Percentiles rank a stretch among this genome's conserved stretches.
Conservation (phyloP, 352 stramenopile species). For the Peronospora destructor region DNA sequence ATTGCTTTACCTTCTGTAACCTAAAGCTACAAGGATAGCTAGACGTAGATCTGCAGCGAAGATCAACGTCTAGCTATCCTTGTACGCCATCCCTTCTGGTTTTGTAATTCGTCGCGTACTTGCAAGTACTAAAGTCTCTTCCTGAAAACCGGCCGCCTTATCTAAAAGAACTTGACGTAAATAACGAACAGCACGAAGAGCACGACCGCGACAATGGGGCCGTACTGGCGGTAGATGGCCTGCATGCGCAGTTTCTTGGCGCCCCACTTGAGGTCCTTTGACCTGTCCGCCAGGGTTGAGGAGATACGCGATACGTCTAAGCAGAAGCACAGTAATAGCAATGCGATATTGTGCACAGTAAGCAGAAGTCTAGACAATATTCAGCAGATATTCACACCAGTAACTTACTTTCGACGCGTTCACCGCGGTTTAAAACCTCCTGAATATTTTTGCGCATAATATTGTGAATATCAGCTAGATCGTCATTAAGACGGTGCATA, state of each 20-base stretch:
- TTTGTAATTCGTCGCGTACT: slow-evolving; percentile 2
- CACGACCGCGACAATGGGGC: slow-evolving; percentile 67
- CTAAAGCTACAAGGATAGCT: too few species aligned
- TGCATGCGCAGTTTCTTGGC: slow-evolving; percentile 91
- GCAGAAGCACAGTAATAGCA: slow-evolving; percentile 2
- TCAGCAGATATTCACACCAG: background rate
- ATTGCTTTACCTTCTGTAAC: too few species aligned
- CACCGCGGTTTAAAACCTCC: slow-evolving; percentile 89
- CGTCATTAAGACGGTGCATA: slow-evolving; percentile 94
- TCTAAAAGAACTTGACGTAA: slow-evolving; percentile 89
- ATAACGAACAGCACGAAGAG: slow-evolving; percentile 85
- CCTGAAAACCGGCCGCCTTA: slow-evolving; percentile 11
- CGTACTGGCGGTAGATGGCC: slow-evolving; percentile 85
- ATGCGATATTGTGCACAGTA: background rate
- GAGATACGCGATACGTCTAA: slow-evolving; percentile 84
- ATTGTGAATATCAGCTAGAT: slow-evolving; percentile 97
- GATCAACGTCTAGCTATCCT: too few species aligned
- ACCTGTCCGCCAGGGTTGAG: slow-evolving; percentile 88
- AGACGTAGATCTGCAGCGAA: too few species aligned
- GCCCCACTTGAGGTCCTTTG: slow-evolving; percentile 96
- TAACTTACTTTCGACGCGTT: slow-evolving; percentile 76
- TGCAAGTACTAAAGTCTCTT: background rate
- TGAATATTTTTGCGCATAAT: slow-evolving; percentile 99
- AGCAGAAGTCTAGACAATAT: slow-evolving; percentile 2
- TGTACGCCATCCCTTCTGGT: too few species aligned